These are phyloP conservation scores for Cercospora sp. DNA, from an alignment of 2,329 filamentous ascomycete species.

Conservation along the genomic window DNA sequence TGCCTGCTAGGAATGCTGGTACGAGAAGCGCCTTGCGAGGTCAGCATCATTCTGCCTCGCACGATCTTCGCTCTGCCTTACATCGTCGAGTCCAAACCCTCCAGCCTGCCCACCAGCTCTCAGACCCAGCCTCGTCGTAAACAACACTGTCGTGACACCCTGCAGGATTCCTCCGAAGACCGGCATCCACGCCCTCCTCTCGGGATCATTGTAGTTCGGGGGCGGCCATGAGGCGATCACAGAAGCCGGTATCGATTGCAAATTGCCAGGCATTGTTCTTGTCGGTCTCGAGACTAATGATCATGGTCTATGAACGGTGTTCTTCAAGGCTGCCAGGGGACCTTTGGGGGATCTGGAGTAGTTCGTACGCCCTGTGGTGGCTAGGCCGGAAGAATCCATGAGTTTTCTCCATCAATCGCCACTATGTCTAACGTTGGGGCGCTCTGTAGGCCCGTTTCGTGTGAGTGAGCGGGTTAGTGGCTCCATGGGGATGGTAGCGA, in stretches of 20 bases:
- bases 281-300: background rate
- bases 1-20: constrained; percentile 23
- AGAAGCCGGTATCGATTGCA: constrained; percentile 23
- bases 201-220: constrained; percentile 32
- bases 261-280: constrained; percentile 31
- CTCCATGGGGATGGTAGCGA: constrained; percentile 1
- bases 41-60: background rate
- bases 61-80: background rate
- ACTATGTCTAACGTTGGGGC: background rate
- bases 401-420: background rate
- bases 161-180: constrained; percentile 24
- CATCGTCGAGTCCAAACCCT: constrained; percentile 32
- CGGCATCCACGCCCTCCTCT: constrained; percentile 28
- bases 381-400: background rate
- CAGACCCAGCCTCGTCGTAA: constrained; percentile 29
- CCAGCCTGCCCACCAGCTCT: constrained; percentile 29
- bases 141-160: constrained; percentile 24
- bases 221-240: constrained; percentile 29
- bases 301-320: background rate
- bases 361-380: background rate
- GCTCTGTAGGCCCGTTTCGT: background rate
- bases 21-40: constrained; percentile 18
- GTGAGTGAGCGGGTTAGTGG: background rate
- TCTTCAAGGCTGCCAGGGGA: background rate
- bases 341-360: background rate